These are phyloP conservation scores for Scutellaria barbata DNA, from an alignment of 257 asterid genomes.

Conservation along the genomic window DNA sequence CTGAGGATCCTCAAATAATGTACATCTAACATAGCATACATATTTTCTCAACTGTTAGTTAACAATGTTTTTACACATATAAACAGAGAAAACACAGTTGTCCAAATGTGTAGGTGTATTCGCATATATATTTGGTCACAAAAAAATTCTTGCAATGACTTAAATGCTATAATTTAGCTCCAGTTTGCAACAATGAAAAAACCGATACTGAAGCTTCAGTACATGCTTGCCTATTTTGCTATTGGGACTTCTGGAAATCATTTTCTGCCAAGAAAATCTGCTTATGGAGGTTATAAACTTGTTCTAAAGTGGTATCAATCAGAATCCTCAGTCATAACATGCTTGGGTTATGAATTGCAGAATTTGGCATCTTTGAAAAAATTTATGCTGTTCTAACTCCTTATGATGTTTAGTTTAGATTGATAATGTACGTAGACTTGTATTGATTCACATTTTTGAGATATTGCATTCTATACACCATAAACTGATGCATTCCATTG, in stretches of 20 bases:
- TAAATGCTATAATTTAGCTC: conserved; percentile 16
- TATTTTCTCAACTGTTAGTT: conserved; percentile 8
- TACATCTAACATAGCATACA: conserved; percentile 10
- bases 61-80: conserved; percentile 17
- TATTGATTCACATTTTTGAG: conserved; percentile 7
- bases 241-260: conserved; percentile 8
- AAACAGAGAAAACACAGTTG: neutral
- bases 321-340: neutral
- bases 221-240: conserved; percentile 11
- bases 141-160: conserved; percentile 14
- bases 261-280: conserved; percentile 15
- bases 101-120: neutral
- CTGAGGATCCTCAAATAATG: conserved; percentile 18
- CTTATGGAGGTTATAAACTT: conserved; percentile 3
- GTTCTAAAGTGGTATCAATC: conserved; percentile 6
- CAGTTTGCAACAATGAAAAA: neutral
- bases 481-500: neutral
- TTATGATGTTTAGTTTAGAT: neutral
- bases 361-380: neutral
- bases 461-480: conserved; percentile 22
- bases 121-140: neutral
- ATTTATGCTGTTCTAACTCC: neutral
- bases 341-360: neutral
- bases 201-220: neutral
- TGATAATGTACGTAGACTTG: conserved; percentile 11